Base-by-base conservation (phyloP, 2,329 filamentous ascomycete species). In the Colletotrichum tofieldiae region DNA sequence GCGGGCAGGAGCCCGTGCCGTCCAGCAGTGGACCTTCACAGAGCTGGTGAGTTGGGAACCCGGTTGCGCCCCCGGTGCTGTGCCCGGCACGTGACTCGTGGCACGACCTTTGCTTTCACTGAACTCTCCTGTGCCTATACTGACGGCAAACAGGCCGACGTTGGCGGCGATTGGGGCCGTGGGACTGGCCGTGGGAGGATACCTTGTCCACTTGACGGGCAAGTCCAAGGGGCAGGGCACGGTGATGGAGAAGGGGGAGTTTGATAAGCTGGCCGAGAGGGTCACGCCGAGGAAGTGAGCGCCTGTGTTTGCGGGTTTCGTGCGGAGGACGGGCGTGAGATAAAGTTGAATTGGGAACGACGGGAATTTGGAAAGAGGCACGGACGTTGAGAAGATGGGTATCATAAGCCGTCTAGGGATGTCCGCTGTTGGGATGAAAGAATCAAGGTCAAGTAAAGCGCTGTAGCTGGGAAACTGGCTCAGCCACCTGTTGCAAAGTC, bases 1-100 rank as follows among this genome's bases (percentile, higher is more conserved):
- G 67, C 1, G 73, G 73, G 1, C 73, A 74, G 45, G 73, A 74
- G 16, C 66, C 71, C 1, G 23, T 73, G 9, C 71, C 71, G 32
- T 32, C 67, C 0, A 54, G 12, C 8, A 67, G 67, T 45, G 62
- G 67, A 4, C 5, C 32, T 2, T 54, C 62, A 5, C 73, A 74
- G 35, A 73, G 72, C 55, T 71, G 65, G 73, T 74, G 55, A 29
- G 32, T 32, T 3, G 4, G 1, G 23, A 39, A 8, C 35, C 26
- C n/a, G 16, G 0, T 0, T 12, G 9, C 23, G 0, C 18, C 8
- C 16, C 6, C 12, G 8, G 35, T 3, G 35, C 35, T 5, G 11
- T 37, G 35, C 11, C 11, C 11, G 35, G 11, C 8, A 37, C 5
- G 8, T 32, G 29, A 32, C 29, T 32, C 29, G 29, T 5, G 35